phyloP scores from a whole-genome alignment of 2,329 filamentous ascomycete genomes.

The Fusarium sp. region DNA sequence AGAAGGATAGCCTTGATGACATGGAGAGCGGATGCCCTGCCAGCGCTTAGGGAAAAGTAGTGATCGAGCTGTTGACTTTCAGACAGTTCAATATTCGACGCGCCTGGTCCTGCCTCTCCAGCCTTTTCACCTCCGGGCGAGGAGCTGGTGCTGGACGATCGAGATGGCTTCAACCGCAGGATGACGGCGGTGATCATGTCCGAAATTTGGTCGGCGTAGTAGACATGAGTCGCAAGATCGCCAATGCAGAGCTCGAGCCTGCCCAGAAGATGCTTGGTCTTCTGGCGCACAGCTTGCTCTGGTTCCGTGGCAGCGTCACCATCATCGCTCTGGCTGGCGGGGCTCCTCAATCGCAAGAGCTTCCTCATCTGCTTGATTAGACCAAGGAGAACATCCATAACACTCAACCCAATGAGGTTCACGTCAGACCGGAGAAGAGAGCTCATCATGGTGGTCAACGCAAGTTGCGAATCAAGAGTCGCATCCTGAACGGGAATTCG shows the following conservation, averaged over 20 bases:
- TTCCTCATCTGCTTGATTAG: slow-evolving; percentile 85
- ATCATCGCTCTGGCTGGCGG: slow-evolving; percentile 47
- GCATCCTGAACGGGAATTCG: slow-evolving; percentile 75
- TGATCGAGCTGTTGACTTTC: slow-evolving; percentile 61
- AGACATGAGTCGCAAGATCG: slow-evolving; percentile 92
- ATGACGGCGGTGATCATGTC: slow-evolving; percentile 92
- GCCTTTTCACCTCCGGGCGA: slow-evolving; percentile 60
- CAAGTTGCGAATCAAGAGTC: slow-evolving; percentile 77
- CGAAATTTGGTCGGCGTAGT: slow-evolving; percentile 94
- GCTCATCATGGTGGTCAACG: slow-evolving; percentile 81
- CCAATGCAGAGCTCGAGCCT: slow-evolving; percentile 86
- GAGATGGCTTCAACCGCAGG: slow-evolving; percentile 76
- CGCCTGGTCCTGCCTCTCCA: slow-evolving; percentile 49
- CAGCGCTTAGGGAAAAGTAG: slow-evolving; percentile 63
- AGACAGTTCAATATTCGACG: slow-evolving; percentile 52
- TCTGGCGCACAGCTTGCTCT: slow-evolving; percentile 49
- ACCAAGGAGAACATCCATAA: slow-evolving; percentile 92
- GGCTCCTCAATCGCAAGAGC: slow-evolving; percentile 73
- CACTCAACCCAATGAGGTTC: slow-evolving; percentile 93
- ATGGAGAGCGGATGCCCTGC: slow-evolving; percentile 74
- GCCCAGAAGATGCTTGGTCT: slow-evolving; percentile 73
- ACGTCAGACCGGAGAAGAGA: slow-evolving; percentile 87
- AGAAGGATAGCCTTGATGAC: slow-evolving; percentile 85
- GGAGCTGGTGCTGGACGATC: slow-evolving; percentile 55
- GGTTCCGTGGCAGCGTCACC: slow-evolving; percentile 47